These are phyloP conservation scores for Pythium rhizo-oryzae DNA, from an alignment of 352 stramenopile genomes.

Conservation along the genomic window DNA sequence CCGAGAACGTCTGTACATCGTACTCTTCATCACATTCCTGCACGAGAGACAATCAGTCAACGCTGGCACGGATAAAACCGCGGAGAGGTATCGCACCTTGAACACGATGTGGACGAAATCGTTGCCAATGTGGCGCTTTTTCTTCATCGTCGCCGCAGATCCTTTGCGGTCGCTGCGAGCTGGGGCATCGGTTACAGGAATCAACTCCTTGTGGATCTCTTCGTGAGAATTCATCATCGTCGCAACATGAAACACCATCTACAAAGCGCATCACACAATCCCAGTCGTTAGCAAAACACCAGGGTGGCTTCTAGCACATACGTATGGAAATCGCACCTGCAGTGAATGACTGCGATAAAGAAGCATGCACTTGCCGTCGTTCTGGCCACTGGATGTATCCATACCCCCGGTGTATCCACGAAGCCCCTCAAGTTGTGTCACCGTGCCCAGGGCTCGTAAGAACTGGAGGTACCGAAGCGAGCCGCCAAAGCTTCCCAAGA, in stretches of 20 bases:
- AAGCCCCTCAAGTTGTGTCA: constrained; percentile 71
- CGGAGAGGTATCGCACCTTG: constrained; percentile 33
- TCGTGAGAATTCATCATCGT: constrained; percentile 74
- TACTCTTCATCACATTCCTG: constrained; percentile 80
- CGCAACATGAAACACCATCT: constrained; percentile 89
- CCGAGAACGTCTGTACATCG: constrained; percentile 71
- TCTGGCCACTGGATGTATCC: constrained; percentile 57
- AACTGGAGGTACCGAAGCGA: constrained; percentile 80
- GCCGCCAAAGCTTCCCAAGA: constrained; percentile 71
- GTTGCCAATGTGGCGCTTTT: constrained; percentile 90
- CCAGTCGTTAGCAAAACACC: neutral
- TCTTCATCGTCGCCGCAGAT: constrained; percentile 49
- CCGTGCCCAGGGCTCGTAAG: constrained; percentile 62
- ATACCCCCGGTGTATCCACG: constrained; percentile 75
- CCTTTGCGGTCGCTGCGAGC: constrained; percentile 1
- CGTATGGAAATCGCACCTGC: constrained; percentile 43
- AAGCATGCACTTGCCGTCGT: constrained; percentile 76
- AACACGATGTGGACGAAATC: constrained; percentile 90
- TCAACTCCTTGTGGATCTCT: constrained; percentile 11
- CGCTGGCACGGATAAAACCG: neutral
- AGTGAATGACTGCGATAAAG: constrained; percentile 68
- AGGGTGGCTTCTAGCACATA: neutral
- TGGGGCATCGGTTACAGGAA: neutral
- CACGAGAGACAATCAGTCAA: neutral
- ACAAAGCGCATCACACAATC: constrained; percentile 6